Base-by-base conservation (phyloP, 2,329 filamentous ascomycete genomes). In the Alternaria ethzedia region DNA sequence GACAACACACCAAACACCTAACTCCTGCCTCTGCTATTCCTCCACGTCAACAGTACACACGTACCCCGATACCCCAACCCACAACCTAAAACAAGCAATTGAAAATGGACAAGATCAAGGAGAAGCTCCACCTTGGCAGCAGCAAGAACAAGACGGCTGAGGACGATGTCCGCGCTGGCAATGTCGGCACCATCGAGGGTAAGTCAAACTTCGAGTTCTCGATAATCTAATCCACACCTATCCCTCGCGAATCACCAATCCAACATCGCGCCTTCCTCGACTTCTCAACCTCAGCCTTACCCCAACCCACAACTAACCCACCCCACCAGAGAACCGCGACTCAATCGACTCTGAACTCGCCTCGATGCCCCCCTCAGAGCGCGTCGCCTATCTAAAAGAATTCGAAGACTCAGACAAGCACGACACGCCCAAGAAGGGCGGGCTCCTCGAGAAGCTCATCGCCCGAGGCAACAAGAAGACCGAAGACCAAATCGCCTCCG, bases 91-190 rank as follows among this genome's bases (percentile, higher is more conserved):
- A 28, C 6, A 20, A n/a, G 10, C 47, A 20, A 55, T 21, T 45
- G 10, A 72, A 61, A 63, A 78, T 79, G 74, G 75, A 78, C 23
- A 74, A 74, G 61, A 69, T 79, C 68, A 79, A 79, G 67, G 75
- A 78, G 63, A 77, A 77, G 66, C 70, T 79, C 46, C 75, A 79
- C 68, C 72, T 78, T 49, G 71, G 71, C 59, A 71, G 66, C 63
- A 69, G 62, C 64, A 70, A 73, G 58, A 70, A 73, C 73, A 78
- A 78, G 66, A 74, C 73, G 46, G 59, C 69, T 32, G 73, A 78
- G 46, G 66, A 70, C 59, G 71, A 69, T 49, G 55, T 59, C 23
- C 69, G 61, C 58, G 64, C 61, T 15, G 49, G 60, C 5, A 60
- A 72, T 62, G 66, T 70, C 15, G 67, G 67, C 23, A 71, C 63